Base-by-base conservation (phyloP, 2,329 filamentous ascomycete species). In the Cytospora chrysosperma region DNA sequence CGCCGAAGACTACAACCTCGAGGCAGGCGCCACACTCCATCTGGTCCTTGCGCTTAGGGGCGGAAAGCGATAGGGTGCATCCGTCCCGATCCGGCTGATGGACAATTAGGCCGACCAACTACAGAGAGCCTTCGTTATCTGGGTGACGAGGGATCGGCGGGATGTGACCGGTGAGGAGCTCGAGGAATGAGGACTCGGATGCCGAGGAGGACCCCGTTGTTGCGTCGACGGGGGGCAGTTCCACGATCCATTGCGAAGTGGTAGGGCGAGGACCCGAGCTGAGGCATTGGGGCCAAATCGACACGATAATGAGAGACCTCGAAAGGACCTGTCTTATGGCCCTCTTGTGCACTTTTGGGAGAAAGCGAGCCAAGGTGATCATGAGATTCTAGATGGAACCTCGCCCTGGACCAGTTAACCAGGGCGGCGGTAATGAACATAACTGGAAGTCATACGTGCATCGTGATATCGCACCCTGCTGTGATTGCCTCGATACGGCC, bases 31-130 rank as follows among this genome's bases (percentile, higher is more conserved):
- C 67, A 99, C 94, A 40, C 83, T 99, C 70, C 95, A 99, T 83
- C 82, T 99, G 74, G 95, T 99, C 58, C 88, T 99, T 69, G 96
- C 95, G 51, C 88, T 99, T 66, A 87, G 95, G 75, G 95, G 95
- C 62, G 94, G 94, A 24, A 49, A n/a, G 28, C 59, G 60, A 57
- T 68, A 62, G 17, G 27, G 21, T 50, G 27, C 10, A 7, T n/a
- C 27, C 40, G 28, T 24, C 24, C 56, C 28, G 37, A 55, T 61
- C 50, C 21, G 32, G 17, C 21, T 19, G 28, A 34, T 26, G 10
- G 19, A 55, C 28, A 17, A 28, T 15, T 47, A 47, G 43, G 43
- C 10, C n/a, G n/a, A 24, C 3, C 43, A 21, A 47, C 43, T 24
- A 15, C n/a, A 6, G 43, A 47, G n/a, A 19, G 21, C 5, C 10